Percentiles rank a stretch among this genome's conserved stretches.
phyloP scores from a whole-genome alignment of 257 asterid genomes.

The Fraxinus americana region DNA sequence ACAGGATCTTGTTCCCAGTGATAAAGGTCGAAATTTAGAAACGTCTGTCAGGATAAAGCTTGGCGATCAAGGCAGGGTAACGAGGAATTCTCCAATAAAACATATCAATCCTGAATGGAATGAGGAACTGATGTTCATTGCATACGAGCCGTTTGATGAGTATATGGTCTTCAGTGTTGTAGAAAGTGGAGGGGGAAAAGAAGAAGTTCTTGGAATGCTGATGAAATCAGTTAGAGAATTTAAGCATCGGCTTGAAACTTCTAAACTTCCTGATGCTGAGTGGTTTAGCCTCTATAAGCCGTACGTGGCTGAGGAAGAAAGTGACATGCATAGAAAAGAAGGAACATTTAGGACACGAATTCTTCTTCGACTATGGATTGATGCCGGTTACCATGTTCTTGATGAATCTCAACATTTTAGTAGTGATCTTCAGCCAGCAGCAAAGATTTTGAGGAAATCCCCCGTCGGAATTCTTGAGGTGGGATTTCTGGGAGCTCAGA shows the following conservation, averaged over 20 bases:
- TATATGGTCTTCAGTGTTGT: constrained; percentile 60
- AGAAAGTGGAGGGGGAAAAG: constrained; percentile 68
- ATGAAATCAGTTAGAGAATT: constrained; percentile 60
- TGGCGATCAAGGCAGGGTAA: constrained; percentile 63
- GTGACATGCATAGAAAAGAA: constrained; percentile 67
- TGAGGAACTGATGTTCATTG: constrained; percentile 89
- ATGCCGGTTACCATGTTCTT: constrained; percentile 86
- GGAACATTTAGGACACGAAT: constrained; percentile 72
- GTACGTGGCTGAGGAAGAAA: constrained; percentile 46
- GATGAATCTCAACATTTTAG: constrained; percentile 89
- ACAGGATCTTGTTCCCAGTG: constrained; percentile 76
- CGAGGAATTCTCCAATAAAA: constrained; percentile 63
- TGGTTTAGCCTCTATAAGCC: constrained; percentile 74
- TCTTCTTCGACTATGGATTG: constrained; percentile 60
- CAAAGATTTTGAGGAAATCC: constrained; percentile 64
- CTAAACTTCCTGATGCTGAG: constrained; percentile 60
- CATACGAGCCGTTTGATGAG: constrained; percentile 91
- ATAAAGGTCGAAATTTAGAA: constrained; percentile 55
- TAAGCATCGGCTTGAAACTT: constrained; percentile 48
- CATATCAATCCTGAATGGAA: constrained; percentile 74
- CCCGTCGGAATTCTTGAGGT: constrained; percentile 80
- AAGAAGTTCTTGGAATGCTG: constrained; percentile 65
- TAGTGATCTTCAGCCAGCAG: constrained; percentile 89
- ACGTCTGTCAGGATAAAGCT: constrained; percentile 62
- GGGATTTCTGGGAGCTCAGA: constrained; percentile 77